phyloP scores from a whole-genome alignment of 331 rosid genomes.

The Cucumis variabilis region DNA sequence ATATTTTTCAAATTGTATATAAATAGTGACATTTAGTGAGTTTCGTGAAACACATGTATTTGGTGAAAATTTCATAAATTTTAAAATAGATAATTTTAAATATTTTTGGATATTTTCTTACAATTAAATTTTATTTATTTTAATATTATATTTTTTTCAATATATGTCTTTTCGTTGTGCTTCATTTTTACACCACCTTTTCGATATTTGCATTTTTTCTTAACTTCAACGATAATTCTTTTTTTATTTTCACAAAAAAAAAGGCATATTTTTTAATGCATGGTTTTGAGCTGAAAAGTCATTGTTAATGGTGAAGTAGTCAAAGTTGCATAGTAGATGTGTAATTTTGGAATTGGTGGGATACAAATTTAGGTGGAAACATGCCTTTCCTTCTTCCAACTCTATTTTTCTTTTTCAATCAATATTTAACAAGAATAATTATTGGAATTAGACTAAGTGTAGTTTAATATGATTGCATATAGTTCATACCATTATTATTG shows the following conservation, averaged over 20 bases:
- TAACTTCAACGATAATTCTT: neutral
- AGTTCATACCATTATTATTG: neutral
- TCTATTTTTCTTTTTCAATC: neutral
- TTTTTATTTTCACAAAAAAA: neutral
- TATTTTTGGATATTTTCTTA: no score
- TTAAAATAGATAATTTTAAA: no score
- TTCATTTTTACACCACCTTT: neutral
- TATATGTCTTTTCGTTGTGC: no score
- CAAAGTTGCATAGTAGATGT: neutral
- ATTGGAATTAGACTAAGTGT: neutral
- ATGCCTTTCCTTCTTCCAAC: constrained; percentile 1
- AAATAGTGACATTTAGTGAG: no score
- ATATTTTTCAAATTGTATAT: no score
- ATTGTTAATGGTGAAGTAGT: neutral
- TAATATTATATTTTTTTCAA: no score
- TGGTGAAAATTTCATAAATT: no score
- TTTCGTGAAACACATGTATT: no score
- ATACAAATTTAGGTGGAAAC: constrained; percentile 30
- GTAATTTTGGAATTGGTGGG: constrained; percentile 24
- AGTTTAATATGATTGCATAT: constrained; percentile 13
- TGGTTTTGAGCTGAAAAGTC: neutral
- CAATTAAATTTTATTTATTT: no score
- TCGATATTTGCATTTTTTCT: neutral
- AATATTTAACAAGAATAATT: neutral
- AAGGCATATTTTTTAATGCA: neutral